Evolutionary conservation across 768 basidiomycete genomes (phyloP).

Genomic region (Antrodiella citrinella): DNA sequence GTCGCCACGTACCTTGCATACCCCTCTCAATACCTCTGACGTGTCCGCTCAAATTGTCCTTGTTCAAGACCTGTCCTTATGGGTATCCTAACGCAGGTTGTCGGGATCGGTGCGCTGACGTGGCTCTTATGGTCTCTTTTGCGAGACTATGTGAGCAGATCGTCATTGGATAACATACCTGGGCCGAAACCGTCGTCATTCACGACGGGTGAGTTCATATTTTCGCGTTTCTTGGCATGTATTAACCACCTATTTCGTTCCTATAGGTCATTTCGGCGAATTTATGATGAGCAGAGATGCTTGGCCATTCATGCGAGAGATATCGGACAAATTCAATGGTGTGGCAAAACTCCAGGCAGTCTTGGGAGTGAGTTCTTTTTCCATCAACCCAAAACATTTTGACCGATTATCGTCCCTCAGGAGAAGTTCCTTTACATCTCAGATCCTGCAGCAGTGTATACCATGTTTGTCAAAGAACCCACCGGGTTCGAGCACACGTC

Average conservation of each 20-base stretch:
- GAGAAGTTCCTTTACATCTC: constrained; percentile 8
- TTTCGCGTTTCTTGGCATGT: background rate
- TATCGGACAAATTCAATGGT: constrained; percentile 27
- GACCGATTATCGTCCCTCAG: too few species aligned
- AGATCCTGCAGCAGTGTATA: constrained; percentile 10
- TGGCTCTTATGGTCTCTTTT: constrained; percentile 6
- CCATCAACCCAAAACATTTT: background rate
- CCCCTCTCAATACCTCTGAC: too few species aligned
- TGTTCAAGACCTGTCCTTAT: too few species aligned
- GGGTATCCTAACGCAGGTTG: background rate
- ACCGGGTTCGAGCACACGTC: constrained; percentile 2
- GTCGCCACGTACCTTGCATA: too few species aligned
- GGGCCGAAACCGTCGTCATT: constrained; percentile 10
- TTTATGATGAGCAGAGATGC: constrained; percentile 4
- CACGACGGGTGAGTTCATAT: constrained; percentile 6
- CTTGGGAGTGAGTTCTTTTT: constrained; percentile 29
- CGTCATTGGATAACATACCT: constrained; percentile 12
- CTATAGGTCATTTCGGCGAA: constrained; percentile 10
- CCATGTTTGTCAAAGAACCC: constrained; percentile 10
- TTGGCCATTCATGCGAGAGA: constrained; percentile 6
- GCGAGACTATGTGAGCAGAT: constrained; percentile 1
- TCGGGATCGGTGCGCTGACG: background rate
- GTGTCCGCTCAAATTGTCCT: too few species aligned
- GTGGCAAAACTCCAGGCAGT: constrained; percentile 39
- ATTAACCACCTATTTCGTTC: background rate